Evolutionary conservation across 1,139 yeast species (phyloP).

Genomic region (Nakaseomyces kungkrabaensis): DNA sequence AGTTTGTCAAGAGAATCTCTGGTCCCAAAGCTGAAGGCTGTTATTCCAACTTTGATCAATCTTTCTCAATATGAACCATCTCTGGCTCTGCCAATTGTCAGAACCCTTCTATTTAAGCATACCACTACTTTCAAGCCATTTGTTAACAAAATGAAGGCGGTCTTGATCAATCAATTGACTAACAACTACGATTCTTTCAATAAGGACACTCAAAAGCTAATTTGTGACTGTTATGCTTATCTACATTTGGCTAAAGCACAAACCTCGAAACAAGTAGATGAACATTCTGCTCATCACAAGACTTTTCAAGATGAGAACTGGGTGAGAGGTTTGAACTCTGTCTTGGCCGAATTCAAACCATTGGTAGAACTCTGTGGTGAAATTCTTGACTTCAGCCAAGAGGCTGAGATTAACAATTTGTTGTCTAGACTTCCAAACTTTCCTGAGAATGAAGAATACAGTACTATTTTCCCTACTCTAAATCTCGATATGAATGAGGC

Average conservation of each 20-base stretch:
- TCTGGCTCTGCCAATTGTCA: constrained; percentile 41
- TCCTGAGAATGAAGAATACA: constrained; percentile 13
- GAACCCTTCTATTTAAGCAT: constrained; percentile 43
- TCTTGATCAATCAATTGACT: constrained; percentile 34
- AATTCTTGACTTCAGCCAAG: constrained; percentile 48
- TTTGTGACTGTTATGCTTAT: constrained; percentile 47
- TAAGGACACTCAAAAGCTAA: constrained; percentile 31
- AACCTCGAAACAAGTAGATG: constrained; percentile 33
- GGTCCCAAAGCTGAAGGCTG: constrained; percentile 65
- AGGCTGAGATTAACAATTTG: constrained; percentile 35
- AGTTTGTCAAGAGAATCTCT: constrained; percentile 74
- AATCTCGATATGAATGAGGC: constrained; percentile 51
- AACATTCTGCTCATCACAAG: constrained; percentile 27
- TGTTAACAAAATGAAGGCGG: constrained; percentile 48
- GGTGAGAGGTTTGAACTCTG: constrained; percentile 35
- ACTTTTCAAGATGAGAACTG: constrained; percentile 37
- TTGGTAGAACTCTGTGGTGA: constrained; percentile 46
- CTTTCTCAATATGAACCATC: constrained; percentile 31
- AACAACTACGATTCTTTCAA: constrained; percentile 33
- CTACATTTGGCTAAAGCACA: constrained; percentile 52
- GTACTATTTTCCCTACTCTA: constrained; percentile 36
- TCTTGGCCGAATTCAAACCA: constrained; percentile 42
- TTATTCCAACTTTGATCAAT: constrained; percentile 45
- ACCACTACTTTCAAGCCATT: constrained; percentile 78
- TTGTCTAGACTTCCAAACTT: constrained; percentile 31